Evolutionary conservation across 352 stramenopile species (phyloP), one percentile per base, ranked within the genome.

Genomic region (Globisporangium parvum): DNA sequence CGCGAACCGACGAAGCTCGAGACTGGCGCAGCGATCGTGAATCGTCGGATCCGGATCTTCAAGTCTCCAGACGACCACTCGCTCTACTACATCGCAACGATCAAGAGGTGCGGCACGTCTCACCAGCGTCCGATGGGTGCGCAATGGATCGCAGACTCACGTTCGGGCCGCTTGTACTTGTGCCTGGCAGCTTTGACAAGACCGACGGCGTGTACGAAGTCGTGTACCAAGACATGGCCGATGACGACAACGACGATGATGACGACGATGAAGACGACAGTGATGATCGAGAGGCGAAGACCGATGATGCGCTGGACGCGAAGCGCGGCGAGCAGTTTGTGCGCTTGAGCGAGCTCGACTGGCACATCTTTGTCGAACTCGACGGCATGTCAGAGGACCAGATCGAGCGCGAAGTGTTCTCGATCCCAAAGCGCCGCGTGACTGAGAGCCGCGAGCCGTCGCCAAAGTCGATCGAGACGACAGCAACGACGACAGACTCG

Each of bases 301-400:
- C 46, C 10, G 8, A 40, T 6, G 8, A 40, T 6, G 57, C 53
- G 20, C n/a, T 39, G 6, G 8, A 40, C 3, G 57, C 56, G 0
- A 58, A 63, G 18, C 56, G 60, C 11, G 54, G 63, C 20, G 60
- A 70, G 39, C 63, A 51, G 1, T 63, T 67, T 28, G 58, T 77
- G 33, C 54, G 58, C 14, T 44, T 75, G 31, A 63, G 51, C 21
- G 66, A 75, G n/a, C 39, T 62, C 21, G 67, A 69, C 4, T 93
- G 82, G 79, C 81, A 94, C n/a, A 31, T 94, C 1, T 94, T 88
- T 57, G 69, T 81, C 40, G 68, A 77, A 15, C 57, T 83, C 2
- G 63, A 69, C 18, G 73, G 71, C 1, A 46, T 87, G 41, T 79
- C 71, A 1, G 69, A 80, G 18, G 77, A 90, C 3, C 69, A 88